Conservation (phyloP, 768 basidiomycete species). For the Plicaturopsis crispa region DNA sequence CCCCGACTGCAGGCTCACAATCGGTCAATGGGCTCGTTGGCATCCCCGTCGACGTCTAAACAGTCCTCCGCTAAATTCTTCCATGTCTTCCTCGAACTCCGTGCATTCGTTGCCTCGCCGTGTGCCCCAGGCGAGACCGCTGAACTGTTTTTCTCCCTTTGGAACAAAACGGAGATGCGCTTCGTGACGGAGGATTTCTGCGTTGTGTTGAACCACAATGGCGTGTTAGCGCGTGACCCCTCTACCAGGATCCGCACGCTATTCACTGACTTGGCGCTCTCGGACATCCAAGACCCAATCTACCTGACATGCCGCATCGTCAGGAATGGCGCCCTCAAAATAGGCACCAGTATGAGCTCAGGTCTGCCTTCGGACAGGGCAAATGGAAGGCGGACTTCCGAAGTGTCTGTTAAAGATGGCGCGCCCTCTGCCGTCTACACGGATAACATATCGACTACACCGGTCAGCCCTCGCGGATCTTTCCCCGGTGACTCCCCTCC, state of each 20-base stretch:
- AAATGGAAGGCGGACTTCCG: slow-evolving; percentile 48
- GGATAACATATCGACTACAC: slow-evolving; percentile 1
- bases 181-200: slow-evolving; percentile 95
- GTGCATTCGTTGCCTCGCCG: slow-evolving; percentile 86
- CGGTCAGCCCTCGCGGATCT: slow-evolving; percentile 17
- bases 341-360: slow-evolving; percentile 48
- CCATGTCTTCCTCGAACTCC: slow-evolving; percentile 85
- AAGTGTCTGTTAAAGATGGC: slow-evolving; percentile 35
- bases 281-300: slow-evolving; percentile 80
- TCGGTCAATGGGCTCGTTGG: slow-evolving; percentile 27
- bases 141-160: slow-evolving; percentile 91
- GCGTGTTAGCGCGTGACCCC: slow-evolving; percentile 77
- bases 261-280: slow-evolving; percentile 81
- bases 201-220: slow-evolving; percentile 85
- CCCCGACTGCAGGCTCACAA: slow-evolving; percentile 20
- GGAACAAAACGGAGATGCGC: slow-evolving; percentile 72
- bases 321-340: slow-evolving; percentile 79
- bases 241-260: slow-evolving; percentile 72
- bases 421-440: slow-evolving; percentile 14
- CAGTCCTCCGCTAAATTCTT: slow-evolving; percentile 66
- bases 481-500: slow-evolving; percentile 25
- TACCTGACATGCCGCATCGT: slow-evolving; percentile 90
- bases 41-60: slow-evolving; percentile 21
- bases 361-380: slow-evolving; percentile 33
- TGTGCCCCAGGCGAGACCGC: slow-evolving; percentile 89